These are phyloP conservation scores for Carex myosuroides DNA, from an alignment of 176 grass and related monocot genomes.

Conservation along the genomic window DNA sequence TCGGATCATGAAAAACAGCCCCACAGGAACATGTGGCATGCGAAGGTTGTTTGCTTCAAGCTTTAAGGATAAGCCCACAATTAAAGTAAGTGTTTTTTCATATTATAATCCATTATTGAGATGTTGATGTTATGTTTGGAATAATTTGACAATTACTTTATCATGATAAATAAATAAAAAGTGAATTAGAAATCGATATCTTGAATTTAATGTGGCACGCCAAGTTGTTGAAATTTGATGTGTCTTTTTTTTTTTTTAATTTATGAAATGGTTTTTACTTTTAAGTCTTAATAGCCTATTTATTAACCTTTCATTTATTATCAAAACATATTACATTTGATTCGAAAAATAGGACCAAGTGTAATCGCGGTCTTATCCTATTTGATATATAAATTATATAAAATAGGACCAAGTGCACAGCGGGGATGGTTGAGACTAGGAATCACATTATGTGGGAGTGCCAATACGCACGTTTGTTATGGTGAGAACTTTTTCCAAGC, in stretches of 20 bases:
- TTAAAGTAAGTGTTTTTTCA: neutral
- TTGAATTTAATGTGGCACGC: neutral
- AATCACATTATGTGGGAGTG: no score
- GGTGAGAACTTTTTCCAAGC: no score
- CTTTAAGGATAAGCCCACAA: conserved; percentile 26
- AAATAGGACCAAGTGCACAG: no score
- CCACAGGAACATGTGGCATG: conserved; percentile 57
- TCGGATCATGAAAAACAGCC: conserved; percentile 29
- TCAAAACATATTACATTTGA: neutral
- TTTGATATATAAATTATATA: neutral
- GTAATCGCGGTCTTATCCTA: neutral
- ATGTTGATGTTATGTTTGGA: neutral
- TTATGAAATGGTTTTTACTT: neutral
- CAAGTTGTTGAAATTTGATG: neutral
- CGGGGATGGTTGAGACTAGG: no score
- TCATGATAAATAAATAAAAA: neutral
- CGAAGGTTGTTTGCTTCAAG: conserved; percentile 50
- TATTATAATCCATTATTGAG: neutral
- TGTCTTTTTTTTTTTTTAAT: neutral
- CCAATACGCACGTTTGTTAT: no score
- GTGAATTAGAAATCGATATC: neutral
- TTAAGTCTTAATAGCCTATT: neutral
- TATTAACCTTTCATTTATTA: neutral
- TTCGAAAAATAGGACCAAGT: neutral
- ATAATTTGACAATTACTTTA: neutral